Evolutionary conservation across 768 basidiomycete species (phyloP), one percentile per base, ranked within the genome.

Genomic region (Lentinula lateritia): DNA sequence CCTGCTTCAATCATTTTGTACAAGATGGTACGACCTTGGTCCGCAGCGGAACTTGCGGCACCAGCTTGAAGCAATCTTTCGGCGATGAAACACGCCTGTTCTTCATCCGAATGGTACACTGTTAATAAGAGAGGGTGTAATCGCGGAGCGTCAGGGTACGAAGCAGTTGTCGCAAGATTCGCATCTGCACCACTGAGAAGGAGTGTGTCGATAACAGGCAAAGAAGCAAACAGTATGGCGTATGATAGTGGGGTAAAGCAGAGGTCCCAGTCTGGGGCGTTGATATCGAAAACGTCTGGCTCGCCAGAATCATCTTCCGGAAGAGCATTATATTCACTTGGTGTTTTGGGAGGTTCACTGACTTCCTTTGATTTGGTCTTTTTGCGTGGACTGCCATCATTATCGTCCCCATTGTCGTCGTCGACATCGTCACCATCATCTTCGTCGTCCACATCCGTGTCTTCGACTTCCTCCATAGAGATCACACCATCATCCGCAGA

Each of bases 241-340:
- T 82, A 83, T 32, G 72, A 72, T 32, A 87, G 73, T 2, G 86
- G 77, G 1, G 80, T 78, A 62, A 83, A 79, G 3, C 76, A 75
- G 60, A 81, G 78, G 66, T 87, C 86, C 86, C 85, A 88, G 67
- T 87, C 85, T 0, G 75, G 58, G 1, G 74, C 72, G 50, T 85
- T 75, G 63, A 86, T 66, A 48, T 84, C 80, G n/a, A 87, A 73
- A 36, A 87, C 72, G 61, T 87, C 85, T 0, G 83, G 83, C 39
- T 73, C 72, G 48, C 82, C 78, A 3, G 73, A 70, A 5, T 78
- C 71, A 65, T 83, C 83, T 45, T 83, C 83, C 0, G 78, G 79
- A 5, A 70, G 50, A 45, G 80, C 78, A 10, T 71, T 71, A 55
- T 67, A 71, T 41, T 71, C 68, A 45, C 50, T 60, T 23, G 62